These are phyloP conservation scores for Saturnispora quitensis DNA, from an alignment of 805 yeast species.

Conservation along the genomic window DNA sequence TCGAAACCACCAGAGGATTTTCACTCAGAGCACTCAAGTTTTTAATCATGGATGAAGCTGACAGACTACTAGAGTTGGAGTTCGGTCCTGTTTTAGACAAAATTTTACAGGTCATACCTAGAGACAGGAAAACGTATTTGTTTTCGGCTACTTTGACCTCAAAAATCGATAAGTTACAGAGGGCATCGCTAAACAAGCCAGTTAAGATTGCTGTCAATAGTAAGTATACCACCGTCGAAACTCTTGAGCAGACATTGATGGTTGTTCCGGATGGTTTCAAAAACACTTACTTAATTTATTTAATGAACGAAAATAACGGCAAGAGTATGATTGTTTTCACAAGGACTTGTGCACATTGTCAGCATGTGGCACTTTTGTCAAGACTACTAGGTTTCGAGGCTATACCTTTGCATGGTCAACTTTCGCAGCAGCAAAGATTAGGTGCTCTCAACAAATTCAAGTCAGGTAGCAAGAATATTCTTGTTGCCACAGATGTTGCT, in stretches of 20 bases:
- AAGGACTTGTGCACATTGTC: slow-evolving; percentile 92
- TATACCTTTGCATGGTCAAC: slow-evolving; percentile 90
- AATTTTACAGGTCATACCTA: slow-evolving; percentile 75
- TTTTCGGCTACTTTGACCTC: slow-evolving; percentile 98
- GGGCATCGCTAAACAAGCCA: slow-evolving; percentile 85
- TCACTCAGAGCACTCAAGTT: slow-evolving; percentile 67
- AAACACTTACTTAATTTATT: slow-evolving; percentile 75
- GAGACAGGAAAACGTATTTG: slow-evolving; percentile 71
- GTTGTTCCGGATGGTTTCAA: slow-evolving; percentile 89
- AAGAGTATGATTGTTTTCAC: slow-evolving; percentile 86
- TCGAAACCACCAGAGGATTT: slow-evolving; percentile 88
- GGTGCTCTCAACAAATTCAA: slow-evolving; percentile 77
- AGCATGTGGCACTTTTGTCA: slow-evolving; percentile 74
- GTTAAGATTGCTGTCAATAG: slow-evolving; percentile 84
- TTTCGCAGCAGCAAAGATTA: slow-evolving; percentile 74
- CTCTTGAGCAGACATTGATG: slow-evolving; percentile 81
- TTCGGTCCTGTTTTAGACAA: slow-evolving; percentile 91
- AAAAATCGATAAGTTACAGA: slow-evolving; percentile 86
- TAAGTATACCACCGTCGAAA: slow-evolving; percentile 88
- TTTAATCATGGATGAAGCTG: slow-evolving; percentile 96
- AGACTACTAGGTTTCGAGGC: slow-evolving; percentile 80
- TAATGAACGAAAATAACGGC: slow-evolving; percentile 75
- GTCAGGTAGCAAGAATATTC: slow-evolving; percentile 55
- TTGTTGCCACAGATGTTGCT: slow-evolving; percentile 87
- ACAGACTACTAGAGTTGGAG: slow-evolving; percentile 89